Evolutionary conservation across 768 basidiomycete species (phyloP).

Genomic region (Trametes elegans): DNA sequence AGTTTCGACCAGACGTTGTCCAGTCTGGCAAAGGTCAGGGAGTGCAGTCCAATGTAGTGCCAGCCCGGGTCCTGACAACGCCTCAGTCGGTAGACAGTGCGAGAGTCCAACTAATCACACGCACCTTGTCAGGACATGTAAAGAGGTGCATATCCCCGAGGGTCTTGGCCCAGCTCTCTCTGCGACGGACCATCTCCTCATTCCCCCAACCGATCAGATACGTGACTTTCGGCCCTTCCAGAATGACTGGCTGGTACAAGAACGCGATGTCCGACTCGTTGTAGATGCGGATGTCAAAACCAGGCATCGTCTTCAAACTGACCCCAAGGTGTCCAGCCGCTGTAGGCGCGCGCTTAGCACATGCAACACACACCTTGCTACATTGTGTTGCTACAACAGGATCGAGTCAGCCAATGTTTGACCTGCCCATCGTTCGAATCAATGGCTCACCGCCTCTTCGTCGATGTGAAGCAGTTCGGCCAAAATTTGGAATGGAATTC

Average conservation of each 20-base stretch:
- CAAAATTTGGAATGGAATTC: conserved; percentile 30
- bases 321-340: conserved; percentile 14
- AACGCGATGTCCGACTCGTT: conserved; percentile 43
- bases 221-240: conserved; percentile 43
- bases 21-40: background rate
- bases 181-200: conserved; percentile 31
- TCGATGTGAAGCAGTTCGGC: conserved; percentile 33
- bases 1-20: conserved; percentile 11
- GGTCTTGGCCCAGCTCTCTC: conserved; percentile 27
- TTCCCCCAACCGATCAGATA: conserved; percentile 57
- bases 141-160: conserved; percentile 46
- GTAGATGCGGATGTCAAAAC: conserved; percentile 43
- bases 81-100: background rate
- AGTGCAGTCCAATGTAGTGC: conserved; percentile 19
- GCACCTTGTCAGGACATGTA: conserved; percentile 44
- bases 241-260: conserved; percentile 52
- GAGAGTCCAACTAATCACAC: conserved; percentile 1
- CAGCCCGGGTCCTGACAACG: conserved; percentile 6
- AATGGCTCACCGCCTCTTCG: conserved; percentile 36
- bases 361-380: background rate
- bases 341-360: conserved; percentile 16
- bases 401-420: background rate
- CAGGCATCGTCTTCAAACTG: conserved; percentile 22
- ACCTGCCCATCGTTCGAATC: background rate
- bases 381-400: conserved; percentile 29